Evolutionary conservation across 805 yeast species (phyloP), one percentile per base, ranked within the genome.

Genomic region (Ogataea degrootiae): DNA sequence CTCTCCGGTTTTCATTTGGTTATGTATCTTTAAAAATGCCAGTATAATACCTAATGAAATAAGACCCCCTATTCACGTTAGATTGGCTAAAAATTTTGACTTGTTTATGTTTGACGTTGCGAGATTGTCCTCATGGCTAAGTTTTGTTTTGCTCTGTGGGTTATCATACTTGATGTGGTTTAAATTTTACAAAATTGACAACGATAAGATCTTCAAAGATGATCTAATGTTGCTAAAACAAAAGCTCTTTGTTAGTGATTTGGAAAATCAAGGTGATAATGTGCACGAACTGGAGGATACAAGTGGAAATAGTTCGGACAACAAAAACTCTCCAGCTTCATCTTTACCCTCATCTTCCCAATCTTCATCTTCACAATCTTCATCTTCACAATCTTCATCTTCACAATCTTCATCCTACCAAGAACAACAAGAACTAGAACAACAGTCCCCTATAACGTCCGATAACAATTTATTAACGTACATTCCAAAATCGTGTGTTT

Each of bases 11-110:
- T 66, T 77, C 36, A 54, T 73, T 19, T 82, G 87, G 87, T 63
- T 82, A 38, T 47, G 63, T 37, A 73, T 79, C 21, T 82, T 82
- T 66, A 76, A 80, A 59, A 73, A 80, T 56, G 86, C 87, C 1
- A 80, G 80, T 2, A 37, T 68, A 2, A 79, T 79, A 37, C 87
- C 89, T 8, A 71, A 67, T 26, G 65, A 64, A 5, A 69, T 74
- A 53, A 68, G 87, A 49, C 88, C 87, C 0, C 47, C 56, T 11
- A 78, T 80, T 51, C 73, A 74, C 56, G 79, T 77, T 41, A 68
- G 74, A 46, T 56, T 77, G 19, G 70, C 76, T 12, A 71, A 69
- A 49, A 64, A 69, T 43, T 53, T 66, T 53, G 88, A 71, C 65
- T 56, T 57, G 26, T 65, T 65, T 44, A 56, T 74, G 43, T 77